Evolutionary conservation across 2,329 filamentous ascomycete genomes (phyloP).

Genomic region (Fusarium brevicatenulatum): DNA sequence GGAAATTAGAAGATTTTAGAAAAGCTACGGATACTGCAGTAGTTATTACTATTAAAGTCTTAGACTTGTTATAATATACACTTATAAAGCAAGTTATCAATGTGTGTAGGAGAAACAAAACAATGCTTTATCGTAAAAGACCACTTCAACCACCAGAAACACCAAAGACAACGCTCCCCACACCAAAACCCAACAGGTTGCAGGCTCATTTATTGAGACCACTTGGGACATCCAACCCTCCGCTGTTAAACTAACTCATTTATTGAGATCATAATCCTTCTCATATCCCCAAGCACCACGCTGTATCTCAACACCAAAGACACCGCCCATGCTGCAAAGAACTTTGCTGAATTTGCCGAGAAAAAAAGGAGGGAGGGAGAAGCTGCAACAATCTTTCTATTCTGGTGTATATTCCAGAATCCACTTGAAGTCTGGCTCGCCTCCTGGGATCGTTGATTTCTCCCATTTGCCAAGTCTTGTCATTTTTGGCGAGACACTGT

Average conservation of each 20-base stretch:
- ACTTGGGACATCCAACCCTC: not conserved
- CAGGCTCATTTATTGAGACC: not conserved
- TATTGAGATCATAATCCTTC: not conserved
- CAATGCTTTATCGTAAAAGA: not conserved
- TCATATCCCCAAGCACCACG: not conserved
- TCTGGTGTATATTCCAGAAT: not conserved
- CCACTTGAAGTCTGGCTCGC: not conserved
- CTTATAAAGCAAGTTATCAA: not conserved
- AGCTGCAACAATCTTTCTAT: not conserved
- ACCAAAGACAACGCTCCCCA: not conserved
- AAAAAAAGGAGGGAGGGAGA: not conserved
- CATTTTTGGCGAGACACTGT: not conserved
- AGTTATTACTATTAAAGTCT: not conserved
- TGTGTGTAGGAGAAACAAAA: not conserved
- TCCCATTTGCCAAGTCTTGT: not conserved
- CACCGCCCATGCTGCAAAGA: not conserved
- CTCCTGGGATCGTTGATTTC: not conserved
- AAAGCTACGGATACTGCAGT: fast-evolving
- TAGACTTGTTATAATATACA: not conserved
- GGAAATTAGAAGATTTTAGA: not conserved
- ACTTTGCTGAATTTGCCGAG: not conserved
- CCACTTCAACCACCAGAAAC: not conserved
- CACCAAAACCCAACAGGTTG: not conserved
- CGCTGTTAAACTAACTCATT: not conserved
- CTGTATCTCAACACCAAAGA: not conserved